phyloP scores from a whole-genome alignment of 23 red algal species.

The Rhodosorus marinus region DNA sequence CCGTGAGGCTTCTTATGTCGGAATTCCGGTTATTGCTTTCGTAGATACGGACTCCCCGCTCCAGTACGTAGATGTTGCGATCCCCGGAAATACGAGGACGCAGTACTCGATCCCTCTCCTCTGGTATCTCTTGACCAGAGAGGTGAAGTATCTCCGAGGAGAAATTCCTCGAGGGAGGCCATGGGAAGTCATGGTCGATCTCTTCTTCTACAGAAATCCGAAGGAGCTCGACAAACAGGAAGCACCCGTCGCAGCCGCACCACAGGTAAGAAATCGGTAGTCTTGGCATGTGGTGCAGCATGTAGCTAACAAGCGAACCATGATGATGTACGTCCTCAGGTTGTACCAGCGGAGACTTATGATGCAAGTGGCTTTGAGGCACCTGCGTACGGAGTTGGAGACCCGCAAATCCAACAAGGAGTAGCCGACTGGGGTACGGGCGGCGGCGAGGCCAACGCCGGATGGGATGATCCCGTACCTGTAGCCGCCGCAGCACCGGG shows the following conservation, averaged over 20 bases:
- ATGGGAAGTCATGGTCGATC: constrained; percentile 99
- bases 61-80: constrained; percentile 76
- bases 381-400: too few relatives aligned
- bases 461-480: too few relatives aligned
- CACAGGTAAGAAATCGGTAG: too few relatives aligned
- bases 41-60: constrained; percentile 95
- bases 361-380: too few relatives aligned
- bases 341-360: too few relatives aligned
- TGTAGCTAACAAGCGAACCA: too few relatives aligned
- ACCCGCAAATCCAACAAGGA: too few relatives aligned
- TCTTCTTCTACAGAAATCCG: constrained; percentile 98
- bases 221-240: constrained; percentile 96
- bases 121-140: constrained; percentile 74
- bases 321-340: too few relatives aligned
- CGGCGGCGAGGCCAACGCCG: too few relatives aligned
- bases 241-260: constrained; percentile 25
- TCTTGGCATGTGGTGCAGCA: too few relatives aligned
- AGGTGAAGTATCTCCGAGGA: constrained; percentile 78
- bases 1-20: constrained; percentile 75
- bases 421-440: too few relatives aligned
- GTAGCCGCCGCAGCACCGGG: too few relatives aligned
- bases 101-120: constrained; percentile 74
- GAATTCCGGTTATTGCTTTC: constrained; percentile 94
- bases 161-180: constrained; percentile 26
- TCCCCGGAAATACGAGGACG: constrained; percentile 97